Conservation (phyloP, 371 early-diverging fungal genomes). For the Polyrhizophydium stewartii region DNA sequence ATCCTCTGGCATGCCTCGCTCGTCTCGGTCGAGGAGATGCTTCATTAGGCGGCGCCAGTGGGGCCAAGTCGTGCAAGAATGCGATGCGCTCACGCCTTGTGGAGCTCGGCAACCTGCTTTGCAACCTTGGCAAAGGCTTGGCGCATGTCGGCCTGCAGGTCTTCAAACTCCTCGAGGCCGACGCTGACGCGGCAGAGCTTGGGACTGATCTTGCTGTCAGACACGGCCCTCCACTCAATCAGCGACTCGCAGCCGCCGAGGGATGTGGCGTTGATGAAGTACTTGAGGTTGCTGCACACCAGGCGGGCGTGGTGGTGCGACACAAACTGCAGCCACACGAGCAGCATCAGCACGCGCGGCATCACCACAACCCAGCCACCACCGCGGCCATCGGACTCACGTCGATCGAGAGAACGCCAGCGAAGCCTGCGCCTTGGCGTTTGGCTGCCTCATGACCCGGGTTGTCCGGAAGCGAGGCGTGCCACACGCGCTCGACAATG, state of each 20-base stretch:
- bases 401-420: slow-evolving; percentile 28
- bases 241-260: slow-evolving; percentile 64
- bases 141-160: slow-evolving; percentile 51
- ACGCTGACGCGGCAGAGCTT: slow-evolving; percentile 54
- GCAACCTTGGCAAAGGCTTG: too few species aligned
- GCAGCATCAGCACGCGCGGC: too few species aligned
- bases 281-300: slow-evolving; percentile 12
- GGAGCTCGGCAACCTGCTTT: too few species aligned
- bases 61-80: too few species aligned
- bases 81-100: too few species aligned
- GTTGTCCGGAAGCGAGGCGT: slow-evolving; percentile 21
- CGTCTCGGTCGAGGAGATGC: too few species aligned
- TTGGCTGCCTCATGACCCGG: slow-evolving; percentile 25
- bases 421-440: slow-evolving; percentile 13
- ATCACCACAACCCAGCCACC: too few species aligned
- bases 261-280: slow-evolving; percentile 47
- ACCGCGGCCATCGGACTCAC: too few species aligned
- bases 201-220: slow-evolving; percentile 42
- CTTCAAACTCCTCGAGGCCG: slow-evolving; percentile 61
- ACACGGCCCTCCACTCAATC: slow-evolving; percentile 52
- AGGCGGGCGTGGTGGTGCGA: slow-evolving; percentile 26
- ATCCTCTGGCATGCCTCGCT: too few species aligned
- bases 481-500: slow-evolving; percentile 27
- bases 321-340: slow-evolving; percentile 15
- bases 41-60: too few species aligned